A percentile compares a stretch with the other conserved stretches of the same genome.
Evolutionary conservation across 345 rosid genomes (phyloP).

Genomic region (Lepidium aucheri): DNA sequence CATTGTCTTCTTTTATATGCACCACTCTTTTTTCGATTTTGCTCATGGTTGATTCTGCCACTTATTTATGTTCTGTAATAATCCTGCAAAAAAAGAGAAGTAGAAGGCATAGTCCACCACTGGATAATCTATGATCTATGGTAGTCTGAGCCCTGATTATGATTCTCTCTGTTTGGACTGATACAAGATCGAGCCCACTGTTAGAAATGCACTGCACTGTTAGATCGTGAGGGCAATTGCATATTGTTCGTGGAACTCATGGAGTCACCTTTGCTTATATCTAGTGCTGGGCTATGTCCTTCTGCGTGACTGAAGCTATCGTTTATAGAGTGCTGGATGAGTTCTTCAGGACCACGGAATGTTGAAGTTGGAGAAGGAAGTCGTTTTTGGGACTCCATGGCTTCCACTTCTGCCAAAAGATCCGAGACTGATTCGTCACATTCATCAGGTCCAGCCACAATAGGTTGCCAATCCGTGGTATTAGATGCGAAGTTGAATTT

Average conservation of each 20-base stretch:
- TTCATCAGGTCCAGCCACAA: slow-evolving; percentile 54
- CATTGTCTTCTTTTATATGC: slow-evolving; percentile 20
- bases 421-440: slow-evolving; percentile 94
- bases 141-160: slow-evolving; percentile 7
- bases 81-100: slow-evolving; percentile 18
- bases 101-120: slow-evolving; percentile 18
- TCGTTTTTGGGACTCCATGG: slow-evolving; percentile 77
- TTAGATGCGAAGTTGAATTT: slow-evolving; percentile 27
- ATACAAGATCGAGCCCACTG: background rate
- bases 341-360: slow-evolving; percentile 28
- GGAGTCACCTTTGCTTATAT: slow-evolving; percentile 57
- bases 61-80: slow-evolving; percentile 26
- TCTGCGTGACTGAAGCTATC: slow-evolving; percentile 66
- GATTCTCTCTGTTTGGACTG: slow-evolving; percentile 12
- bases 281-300: slow-evolving; percentile 54
- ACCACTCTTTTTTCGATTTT: background rate
- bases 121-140: slow-evolving; percentile 21
- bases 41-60: slow-evolving; percentile 3
- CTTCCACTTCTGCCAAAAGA: slow-evolving; percentile 93
- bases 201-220: slow-evolving; percentile 12
- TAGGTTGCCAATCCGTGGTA: slow-evolving; percentile 57
- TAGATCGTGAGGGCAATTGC: slow-evolving; percentile 42
- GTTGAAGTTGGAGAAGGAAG: slow-evolving; percentile 60
- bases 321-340: slow-evolving; percentile 20
- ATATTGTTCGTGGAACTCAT: slow-evolving; percentile 63